Conservation (phyloP, 2,329 filamentous ascomycete species). For the Talaromyces rugulosus region DNA sequence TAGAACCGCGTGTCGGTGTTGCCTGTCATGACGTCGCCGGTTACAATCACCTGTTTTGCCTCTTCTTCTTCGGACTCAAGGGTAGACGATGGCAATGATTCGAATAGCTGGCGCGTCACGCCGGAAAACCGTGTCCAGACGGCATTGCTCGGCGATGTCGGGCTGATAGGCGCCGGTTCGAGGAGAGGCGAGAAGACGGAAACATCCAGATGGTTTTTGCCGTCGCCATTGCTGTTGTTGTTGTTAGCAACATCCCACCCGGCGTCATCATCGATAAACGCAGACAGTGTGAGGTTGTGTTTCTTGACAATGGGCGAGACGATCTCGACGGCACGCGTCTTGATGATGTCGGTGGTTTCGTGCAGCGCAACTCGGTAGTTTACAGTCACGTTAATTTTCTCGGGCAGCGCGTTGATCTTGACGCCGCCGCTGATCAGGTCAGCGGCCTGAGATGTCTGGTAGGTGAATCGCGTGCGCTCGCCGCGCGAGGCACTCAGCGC, state of each 20-base stretch:
- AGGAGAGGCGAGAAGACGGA: slow-evolving; percentile 26
- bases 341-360: slow-evolving; percentile 45
- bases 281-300: slow-evolving; percentile 38
- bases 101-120: slow-evolving; percentile 38
- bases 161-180: slow-evolving; percentile 30
- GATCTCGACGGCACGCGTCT: slow-evolving; percentile 44
- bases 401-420: slow-evolving; percentile 57
- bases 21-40: slow-evolving; percentile 48
- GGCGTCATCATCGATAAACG: slow-evolving; percentile 35
- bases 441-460: slow-evolving; percentile 56
- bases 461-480: slow-evolving; percentile 46
- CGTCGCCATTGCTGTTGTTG: background rate
- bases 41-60: slow-evolving; percentile 25
- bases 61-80: slow-evolving; percentile 25
- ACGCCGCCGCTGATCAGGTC: slow-evolving; percentile 54
- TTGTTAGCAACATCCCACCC: background rate
- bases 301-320: slow-evolving; percentile 46
- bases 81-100: slow-evolving; percentile 21
- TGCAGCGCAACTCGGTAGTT: slow-evolving; percentile 58
- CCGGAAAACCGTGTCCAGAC: slow-evolving; percentile 36
- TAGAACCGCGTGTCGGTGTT: slow-evolving; percentile 54
- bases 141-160: slow-evolving; percentile 16
- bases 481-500: slow-evolving; percentile 32
- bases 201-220: slow-evolving; percentile 27
- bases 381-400: slow-evolving; percentile 49